These are phyloP conservation scores for Xylariales sp. DNA, from an alignment of 2,329 filamentous ascomycete species.

Conservation along the genomic window DNA sequence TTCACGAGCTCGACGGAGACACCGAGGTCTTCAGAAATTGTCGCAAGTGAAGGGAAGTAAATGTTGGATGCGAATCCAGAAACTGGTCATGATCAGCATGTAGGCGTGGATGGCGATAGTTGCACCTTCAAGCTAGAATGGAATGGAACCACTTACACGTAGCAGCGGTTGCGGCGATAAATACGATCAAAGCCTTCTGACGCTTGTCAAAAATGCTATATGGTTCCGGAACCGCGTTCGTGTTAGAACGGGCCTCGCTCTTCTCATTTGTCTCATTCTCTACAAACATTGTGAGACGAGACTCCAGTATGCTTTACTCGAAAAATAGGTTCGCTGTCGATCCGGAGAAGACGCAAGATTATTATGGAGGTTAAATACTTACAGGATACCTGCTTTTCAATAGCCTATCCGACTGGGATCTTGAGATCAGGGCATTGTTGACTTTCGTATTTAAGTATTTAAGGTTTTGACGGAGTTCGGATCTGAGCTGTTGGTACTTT, in stretches of 20 bases:
- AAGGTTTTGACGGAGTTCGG: conserved; percentile 17
- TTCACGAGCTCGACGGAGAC: conserved; percentile 56
- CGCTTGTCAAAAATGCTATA: conserved; percentile 63
- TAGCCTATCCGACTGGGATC: too few relatives aligned
- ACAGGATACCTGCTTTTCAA: not conserved
- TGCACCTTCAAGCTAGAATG: not conserved
- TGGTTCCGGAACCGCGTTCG: conserved; percentile 46
- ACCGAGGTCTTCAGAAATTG: conserved; percentile 56
- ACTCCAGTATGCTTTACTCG: not conserved
- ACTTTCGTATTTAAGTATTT: not conserved
- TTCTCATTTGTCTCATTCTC: conserved; percentile 1
- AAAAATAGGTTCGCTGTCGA: not conserved
- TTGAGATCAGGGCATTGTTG: not conserved
- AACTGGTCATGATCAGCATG: conserved; percentile 45
- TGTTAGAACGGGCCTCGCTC: not conserved
- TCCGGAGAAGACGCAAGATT: not conserved
- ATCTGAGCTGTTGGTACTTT: conserved; percentile 11
- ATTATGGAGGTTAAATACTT: not conserved
- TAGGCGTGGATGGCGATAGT: not conserved
- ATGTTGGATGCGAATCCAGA: conserved; percentile 58
- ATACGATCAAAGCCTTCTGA: conserved; percentile 61
- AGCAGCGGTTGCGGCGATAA: conserved; percentile 61
- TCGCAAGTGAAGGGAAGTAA: conserved; percentile 62
- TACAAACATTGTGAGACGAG: conserved; percentile 13
- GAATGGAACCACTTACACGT: conserved; percentile 55